Percentiles rank a stretch among this genome's conserved stretches.
Evolutionary conservation across 1,139 yeast genomes (phyloP).

Genomic region (Yueomyces sp.): DNA sequence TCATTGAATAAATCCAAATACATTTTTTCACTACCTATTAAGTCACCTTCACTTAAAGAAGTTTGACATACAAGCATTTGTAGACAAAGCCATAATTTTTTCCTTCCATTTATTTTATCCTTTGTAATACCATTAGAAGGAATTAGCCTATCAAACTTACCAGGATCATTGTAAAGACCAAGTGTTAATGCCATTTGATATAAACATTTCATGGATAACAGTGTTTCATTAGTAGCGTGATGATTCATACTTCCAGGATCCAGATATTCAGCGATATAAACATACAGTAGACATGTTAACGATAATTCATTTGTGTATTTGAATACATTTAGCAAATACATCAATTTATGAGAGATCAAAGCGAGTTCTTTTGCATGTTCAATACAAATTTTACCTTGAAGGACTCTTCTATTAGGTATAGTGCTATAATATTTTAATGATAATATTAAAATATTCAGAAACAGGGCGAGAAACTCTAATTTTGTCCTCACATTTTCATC

Average conservation of each 20-base stretch:
- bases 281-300: slow-evolving; percentile 1
- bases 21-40: neutral
- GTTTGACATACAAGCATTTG: slow-evolving; percentile 2
- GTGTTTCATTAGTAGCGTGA: neutral
- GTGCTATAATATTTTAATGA: neutral
- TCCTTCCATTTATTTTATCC: neutral
- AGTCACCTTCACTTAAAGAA: slow-evolving; percentile 2
- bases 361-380: slow-evolving; percentile 1
- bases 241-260: slow-evolving; percentile 2
- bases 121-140: neutral
- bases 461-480: neutral
- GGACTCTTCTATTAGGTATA: neutral
- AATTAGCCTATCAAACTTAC: slow-evolving; percentile 1
- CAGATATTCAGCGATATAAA: slow-evolving; percentile 1
- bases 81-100: slow-evolving; percentile 3
- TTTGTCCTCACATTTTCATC: neutral
- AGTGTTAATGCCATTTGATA: slow-evolving; percentile 1
- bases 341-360: neutral
- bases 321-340: slow-evolving; percentile 1
- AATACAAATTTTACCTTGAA: neutral
- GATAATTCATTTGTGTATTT: slow-evolving; percentile 1
- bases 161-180: slow-evolving; percentile 2
- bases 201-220: slow-evolving; percentile 1
- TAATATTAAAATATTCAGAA: slow-evolving; percentile 1
- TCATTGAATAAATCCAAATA: neutral